Base-by-base conservation (phyloP, 371 early-diverging fungal species). In the Rhizoclosmatium hyalinum region DNA sequence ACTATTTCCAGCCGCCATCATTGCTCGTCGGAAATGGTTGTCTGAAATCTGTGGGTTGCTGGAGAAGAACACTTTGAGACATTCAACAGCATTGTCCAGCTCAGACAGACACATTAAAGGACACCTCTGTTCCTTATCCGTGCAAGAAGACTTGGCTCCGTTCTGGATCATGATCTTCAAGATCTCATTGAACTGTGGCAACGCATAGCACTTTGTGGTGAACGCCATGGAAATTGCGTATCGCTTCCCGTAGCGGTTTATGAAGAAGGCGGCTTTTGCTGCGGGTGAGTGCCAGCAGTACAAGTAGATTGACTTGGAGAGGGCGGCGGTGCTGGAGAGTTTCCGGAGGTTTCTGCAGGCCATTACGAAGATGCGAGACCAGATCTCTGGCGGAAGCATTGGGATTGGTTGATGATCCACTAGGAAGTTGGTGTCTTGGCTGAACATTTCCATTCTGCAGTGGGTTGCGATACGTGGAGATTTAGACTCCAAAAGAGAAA, bases 221-320 rank as follows among this genome's bases (percentile, higher is more conserved):
- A 65, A 65, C 19, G 65, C 65, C n/a, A 1, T n/a, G 1, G 43
- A 65, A 2, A 65, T 21, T 12, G 61, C 8, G 32, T 32, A 32
- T 32, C 32, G 32, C 32, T 32, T 32, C 1, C 32, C 32, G 32
- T 32, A 32, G 32, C 2, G 65, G n/a, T 65, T 2, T 2, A 65
- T 12, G 19, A 12, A 44, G 41, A 65, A 65, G 45, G 10, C 12
- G 19, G 65, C 24, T 43, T 65, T 65, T 0, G 65, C 65, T 0
- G 43, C 65, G 14, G 65, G 65, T 42, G 65, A 65, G 12, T n/a
- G 12, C 65, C 65, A 65, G 65, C 65, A 65, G 65, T 65, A 65
- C 12, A 65, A 44, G 45, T 65, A 65, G 32, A 65, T 42, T 32
- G 65, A 65, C 41, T 42, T 65, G 65, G 32, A 65, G 0, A 65